Percentiles rank a stretch among this genome's conserved stretches.
Evolutionary conservation across 2,329 filamentous ascomycete species (phyloP).

Genomic region (Fusarium nelsonii): DNA sequence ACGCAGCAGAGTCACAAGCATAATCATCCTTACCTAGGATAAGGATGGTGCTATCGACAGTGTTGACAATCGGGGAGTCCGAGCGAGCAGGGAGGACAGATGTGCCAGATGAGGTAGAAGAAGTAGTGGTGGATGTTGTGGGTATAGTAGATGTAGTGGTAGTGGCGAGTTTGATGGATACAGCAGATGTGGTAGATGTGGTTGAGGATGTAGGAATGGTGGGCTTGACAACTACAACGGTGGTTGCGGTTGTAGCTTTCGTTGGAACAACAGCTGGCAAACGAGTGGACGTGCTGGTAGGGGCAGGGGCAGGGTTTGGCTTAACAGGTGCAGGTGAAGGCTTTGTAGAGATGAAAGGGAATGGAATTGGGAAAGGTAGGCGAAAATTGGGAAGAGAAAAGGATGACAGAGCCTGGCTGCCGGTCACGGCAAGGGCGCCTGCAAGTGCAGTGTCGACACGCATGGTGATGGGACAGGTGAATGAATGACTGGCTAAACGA

Average conservation of each 20-base stretch:
- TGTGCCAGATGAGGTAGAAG: background rate
- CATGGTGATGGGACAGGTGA: background rate
- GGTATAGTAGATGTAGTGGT: background rate
- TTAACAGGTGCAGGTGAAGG: background rate
- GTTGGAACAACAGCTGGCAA: background rate
- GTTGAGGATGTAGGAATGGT: background rate
- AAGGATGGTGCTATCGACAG: conserved; percentile 7
- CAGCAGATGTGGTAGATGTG: background rate
- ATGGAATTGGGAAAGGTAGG: background rate
- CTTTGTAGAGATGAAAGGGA: background rate
- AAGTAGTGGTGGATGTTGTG: background rate
- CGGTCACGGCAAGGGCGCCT: background rate
- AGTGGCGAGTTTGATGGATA: background rate
- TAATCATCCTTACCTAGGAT: conserved; percentile 9
- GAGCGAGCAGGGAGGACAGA: background rate
- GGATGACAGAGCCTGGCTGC: background rate
- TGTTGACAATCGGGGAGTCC: background rate
- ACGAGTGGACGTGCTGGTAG: background rate
- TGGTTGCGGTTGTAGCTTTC: background rate
- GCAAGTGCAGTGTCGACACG: background rate
- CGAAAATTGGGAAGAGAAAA: background rate
- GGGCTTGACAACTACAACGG: background rate
- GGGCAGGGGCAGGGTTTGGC: background rate
- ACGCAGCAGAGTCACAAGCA: conserved; percentile 4
- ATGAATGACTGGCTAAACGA: background rate